Base-by-base conservation (phyloP, 164 flowering plant genomes). In the Sedum album region DNA sequence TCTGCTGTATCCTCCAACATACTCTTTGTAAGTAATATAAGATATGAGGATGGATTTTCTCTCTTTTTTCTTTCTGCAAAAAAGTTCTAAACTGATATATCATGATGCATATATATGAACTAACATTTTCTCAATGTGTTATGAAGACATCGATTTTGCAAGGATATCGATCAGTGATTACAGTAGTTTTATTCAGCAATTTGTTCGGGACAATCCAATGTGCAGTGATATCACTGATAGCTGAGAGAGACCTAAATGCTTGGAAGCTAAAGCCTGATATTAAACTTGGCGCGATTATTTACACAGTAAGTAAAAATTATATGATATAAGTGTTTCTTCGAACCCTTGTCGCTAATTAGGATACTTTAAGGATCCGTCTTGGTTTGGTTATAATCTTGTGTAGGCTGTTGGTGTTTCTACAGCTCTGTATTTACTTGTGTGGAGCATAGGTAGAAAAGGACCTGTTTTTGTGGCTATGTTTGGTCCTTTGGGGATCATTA, bases 201-300 rank as follows among this genome's bases (percentile, higher is more conserved):
- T 70, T 83, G 25, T 86, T 83, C 73, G 88, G 81, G 39, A 80
- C 83, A 14, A 64, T 83, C 48, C 85, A 81, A 65, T 75, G 77
- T 74, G 81, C 82, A 41, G 55, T 75, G 88, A 76, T n/a, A n/a
- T n/a, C n/a, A n/a, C n/a, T n/a, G n/a, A n/a, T n/a, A n/a, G n/a
- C n/a, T n/a, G n/a, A n/a, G 55, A 75, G 73, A 66, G 72, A 81
- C 57, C 74, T 46, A 28, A 62, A 53, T 57, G 79, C 79, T 44
- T 87, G 88, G 92, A 72, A 31, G 65, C 48, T 83, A 20, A 65
- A 41, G 7, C 73, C 66, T 64, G 72, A 67, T 23, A 65, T 82
- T 26, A 79, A 76, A 70, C 72, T 82, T 33, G 57, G 70, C 28
- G 23, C 84, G n/a, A n/a, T n/a, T n/a, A n/a, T n/a, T n/a, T n/a